Percentiles rank a stretch among this genome's conserved stretches.
Evolutionary conservation across 257 asterid genomes (phyloP).

Genomic region (Solanum microdontum): DNA sequence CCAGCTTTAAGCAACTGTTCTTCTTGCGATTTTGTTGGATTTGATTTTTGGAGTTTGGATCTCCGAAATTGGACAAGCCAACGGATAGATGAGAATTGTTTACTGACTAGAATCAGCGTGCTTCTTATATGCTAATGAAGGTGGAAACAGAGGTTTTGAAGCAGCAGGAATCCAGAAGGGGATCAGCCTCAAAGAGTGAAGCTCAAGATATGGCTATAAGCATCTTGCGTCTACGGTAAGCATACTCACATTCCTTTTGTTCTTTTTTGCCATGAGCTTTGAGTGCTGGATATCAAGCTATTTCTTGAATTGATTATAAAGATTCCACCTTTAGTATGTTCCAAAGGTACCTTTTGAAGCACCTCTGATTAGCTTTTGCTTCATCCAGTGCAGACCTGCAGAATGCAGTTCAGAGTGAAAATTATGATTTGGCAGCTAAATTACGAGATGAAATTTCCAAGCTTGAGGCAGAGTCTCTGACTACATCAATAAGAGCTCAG

Average conservation of each 20-base stretch:
- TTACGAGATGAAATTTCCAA: conserved; percentile 76
- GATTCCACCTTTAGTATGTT: neutral
- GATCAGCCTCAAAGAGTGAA: conserved; percentile 74
- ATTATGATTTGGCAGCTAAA: conserved; percentile 79
- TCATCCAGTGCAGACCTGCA: conserved; percentile 82
- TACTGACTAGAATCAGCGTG: neutral
- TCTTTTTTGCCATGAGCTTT: neutral
- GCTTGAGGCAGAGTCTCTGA: conserved; percentile 81
- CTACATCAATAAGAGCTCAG: conserved; percentile 71
- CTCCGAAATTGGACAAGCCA: neutral
- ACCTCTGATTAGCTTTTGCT: conserved; percentile 8
- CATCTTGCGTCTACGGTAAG: conserved; percentile 74
- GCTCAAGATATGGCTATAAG: conserved; percentile 96
- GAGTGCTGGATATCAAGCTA: neutral
- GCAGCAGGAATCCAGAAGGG: conserved; percentile 63
- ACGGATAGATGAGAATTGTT: neutral
- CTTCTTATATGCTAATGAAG: conserved; percentile 25
- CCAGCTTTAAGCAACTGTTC: neutral
- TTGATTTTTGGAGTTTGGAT: neutral
- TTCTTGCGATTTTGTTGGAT: neutral
- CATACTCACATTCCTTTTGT: neutral
- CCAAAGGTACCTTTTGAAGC: neutral
- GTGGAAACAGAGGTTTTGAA: conserved; percentile 77
- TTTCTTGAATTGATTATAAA: neutral
- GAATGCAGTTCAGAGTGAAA: conserved; percentile 71